phyloP scores from a whole-genome alignment of 495 filamentous ascomycete species.

The Penicillium pulvis region DNA sequence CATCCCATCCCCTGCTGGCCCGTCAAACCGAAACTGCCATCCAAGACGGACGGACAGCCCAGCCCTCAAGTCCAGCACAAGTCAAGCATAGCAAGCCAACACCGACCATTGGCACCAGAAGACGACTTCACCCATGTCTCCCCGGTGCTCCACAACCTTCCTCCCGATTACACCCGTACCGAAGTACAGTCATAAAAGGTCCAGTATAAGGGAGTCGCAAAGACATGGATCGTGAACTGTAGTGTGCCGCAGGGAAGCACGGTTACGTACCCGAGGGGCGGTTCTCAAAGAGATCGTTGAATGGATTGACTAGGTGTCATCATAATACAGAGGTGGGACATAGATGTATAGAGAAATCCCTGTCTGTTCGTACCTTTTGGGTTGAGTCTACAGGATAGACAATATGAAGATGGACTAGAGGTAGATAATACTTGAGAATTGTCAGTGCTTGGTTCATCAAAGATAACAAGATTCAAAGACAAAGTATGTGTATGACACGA shows the following conservation, averaged over 20 bases:
- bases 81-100: slow-evolving; percentile 47
- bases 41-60: slow-evolving; percentile 58
- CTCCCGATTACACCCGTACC: slow-evolving; percentile 46
- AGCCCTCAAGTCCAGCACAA: slow-evolving; percentile 37
- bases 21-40: slow-evolving; percentile 39
- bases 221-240: slow-evolving; percentile 56
- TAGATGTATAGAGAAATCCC: slow-evolving; percentile 12
- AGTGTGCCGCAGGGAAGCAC: slow-evolving; percentile 21
- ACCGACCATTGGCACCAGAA: slow-evolving; percentile 18
- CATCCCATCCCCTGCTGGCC: slow-evolving; percentile 59
- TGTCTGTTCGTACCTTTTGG: slow-evolving; percentile 15
- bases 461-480: slow-evolving; percentile 11
- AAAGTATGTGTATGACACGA: slow-evolving; percentile 33
- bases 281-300: slow-evolving; percentile 84
- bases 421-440: slow-evolving; percentile 10
- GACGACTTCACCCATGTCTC: slow-evolving; percentile 34
- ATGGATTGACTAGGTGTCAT: slow-evolving; percentile 99
- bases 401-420: neutral
- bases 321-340: slow-evolving; percentile 50
- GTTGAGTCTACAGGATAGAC: slow-evolving; percentile 4
- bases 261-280: slow-evolving; percentile 40
- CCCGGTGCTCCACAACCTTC: slow-evolving; percentile 88
- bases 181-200: slow-evolving; percentile 47
- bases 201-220: slow-evolving; percentile 61
- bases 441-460: slow-evolving; percentile 23